These are phyloP conservation scores for Scytalidium sp. DNA, from an alignment of 2,329 filamentous ascomycete genomes.

Conservation along the genomic window DNA sequence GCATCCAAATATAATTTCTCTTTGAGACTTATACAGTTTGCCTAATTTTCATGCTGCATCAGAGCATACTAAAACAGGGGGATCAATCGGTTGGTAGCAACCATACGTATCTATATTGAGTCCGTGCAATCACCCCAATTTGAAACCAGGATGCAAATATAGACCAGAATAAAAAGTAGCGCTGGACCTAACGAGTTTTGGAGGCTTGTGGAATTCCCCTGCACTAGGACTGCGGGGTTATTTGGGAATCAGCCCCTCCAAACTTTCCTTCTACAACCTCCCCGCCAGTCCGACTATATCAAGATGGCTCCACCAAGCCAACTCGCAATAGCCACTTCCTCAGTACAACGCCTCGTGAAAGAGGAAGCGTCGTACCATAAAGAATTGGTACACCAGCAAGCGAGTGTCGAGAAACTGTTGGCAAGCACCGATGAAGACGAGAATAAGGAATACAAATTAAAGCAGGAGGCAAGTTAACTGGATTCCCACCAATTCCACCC, in stretches of 20 bases:
- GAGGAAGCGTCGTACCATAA: slow-evolving; percentile 89
- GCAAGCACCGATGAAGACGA: slow-evolving; percentile 56
- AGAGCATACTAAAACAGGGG: no score
- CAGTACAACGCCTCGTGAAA: slow-evolving; percentile 81
- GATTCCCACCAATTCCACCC: neutral
- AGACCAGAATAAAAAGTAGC: no score
- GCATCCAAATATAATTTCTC: no score
- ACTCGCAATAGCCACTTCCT: slow-evolving; percentile 75
- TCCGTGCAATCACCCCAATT: no score
- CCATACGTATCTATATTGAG: no score
- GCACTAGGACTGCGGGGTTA: neutral
- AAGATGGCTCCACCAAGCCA: slow-evolving; percentile 73
- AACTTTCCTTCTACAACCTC: neutral
- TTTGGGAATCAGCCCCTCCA: neutral
- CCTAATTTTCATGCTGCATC: no score
- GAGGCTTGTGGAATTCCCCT: no score
- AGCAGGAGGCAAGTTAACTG: slow-evolving; percentile 70
- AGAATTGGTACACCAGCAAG: slow-evolving; percentile 74
- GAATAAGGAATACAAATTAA: slow-evolving; percentile 76
- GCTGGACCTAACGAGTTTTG: no score
- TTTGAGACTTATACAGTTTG: no score
- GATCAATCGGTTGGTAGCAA: no score
- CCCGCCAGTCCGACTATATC: neutral
- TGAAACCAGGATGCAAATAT: no score
- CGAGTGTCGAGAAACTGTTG: slow-evolving; percentile 60